Percentiles rank a stretch among this genome's conserved stretches.
Evolutionary conservation across 23 red algal species (phyloP).

Genomic region (Gracilaria gracilis): DNA sequence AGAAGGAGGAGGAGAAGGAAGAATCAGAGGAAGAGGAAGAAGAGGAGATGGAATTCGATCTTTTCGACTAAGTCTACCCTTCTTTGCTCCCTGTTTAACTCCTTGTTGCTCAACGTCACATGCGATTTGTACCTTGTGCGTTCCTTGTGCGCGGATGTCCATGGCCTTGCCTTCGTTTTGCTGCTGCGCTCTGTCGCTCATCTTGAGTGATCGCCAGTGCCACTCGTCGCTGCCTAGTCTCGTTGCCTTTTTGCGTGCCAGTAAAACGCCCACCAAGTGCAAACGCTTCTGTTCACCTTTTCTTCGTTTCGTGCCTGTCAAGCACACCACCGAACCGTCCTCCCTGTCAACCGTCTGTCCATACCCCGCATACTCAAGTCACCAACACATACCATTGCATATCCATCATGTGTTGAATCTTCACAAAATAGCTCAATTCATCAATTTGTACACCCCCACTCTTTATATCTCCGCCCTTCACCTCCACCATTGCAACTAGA

Average conservation of each 20-base stretch:
- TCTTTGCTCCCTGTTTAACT: not conserved
- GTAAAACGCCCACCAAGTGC: not conserved
- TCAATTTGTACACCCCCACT: too few relatives aligned
- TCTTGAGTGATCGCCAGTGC: not conserved
- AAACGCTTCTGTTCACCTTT: not conserved
- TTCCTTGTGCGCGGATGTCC: not conserved
- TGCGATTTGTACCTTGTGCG: not conserved
- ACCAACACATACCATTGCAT: too few relatives aligned
- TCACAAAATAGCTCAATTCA: too few relatives aligned
- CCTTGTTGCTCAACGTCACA: not conserved
- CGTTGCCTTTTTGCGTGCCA: not conserved
- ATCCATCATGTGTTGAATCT: too few relatives aligned
- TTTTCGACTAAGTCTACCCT: constrained; percentile 69
- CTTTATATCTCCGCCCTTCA: too few relatives aligned
- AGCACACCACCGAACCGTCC: too few relatives aligned
- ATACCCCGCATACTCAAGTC: too few relatives aligned
- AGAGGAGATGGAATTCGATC: constrained; percentile 76
- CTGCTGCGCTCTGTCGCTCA: not conserved
- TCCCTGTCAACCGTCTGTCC: too few relatives aligned
- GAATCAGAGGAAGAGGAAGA: constrained; percentile 79
- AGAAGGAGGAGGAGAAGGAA: constrained; percentile 73
- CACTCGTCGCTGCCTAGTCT: not conserved
- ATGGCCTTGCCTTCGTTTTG: not conserved
- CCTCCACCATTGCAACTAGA: too few relatives aligned
- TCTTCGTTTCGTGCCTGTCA: too few relatives aligned